phyloP scores from a whole-genome alignment of 176 grass and related monocot species.

The Cocos nucifera region DNA sequence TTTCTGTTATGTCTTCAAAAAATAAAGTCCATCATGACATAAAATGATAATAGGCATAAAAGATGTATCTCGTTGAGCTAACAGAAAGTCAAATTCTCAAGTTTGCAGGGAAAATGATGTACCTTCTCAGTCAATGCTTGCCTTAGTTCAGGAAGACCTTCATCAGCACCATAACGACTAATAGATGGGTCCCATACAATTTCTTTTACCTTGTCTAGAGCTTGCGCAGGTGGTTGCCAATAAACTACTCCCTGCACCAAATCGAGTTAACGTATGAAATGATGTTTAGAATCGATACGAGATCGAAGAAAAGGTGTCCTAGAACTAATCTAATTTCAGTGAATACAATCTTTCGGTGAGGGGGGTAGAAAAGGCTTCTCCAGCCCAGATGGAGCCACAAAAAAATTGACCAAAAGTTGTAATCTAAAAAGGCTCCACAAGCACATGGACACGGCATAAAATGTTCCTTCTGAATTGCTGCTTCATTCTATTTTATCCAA shows the following conservation, averaged over 20 bases:
- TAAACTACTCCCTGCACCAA: constrained; percentile 80
- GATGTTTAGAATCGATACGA: neutral
- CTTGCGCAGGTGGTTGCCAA: constrained; percentile 80
- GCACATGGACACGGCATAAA: too few relatives aligned
- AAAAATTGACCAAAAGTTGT: too few relatives aligned
- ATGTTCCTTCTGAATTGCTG: too few relatives aligned
- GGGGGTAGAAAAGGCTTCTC: too few relatives aligned
- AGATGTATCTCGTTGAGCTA: too few relatives aligned
- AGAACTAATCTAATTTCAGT: neutral
- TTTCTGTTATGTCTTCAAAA: too few relatives aligned
- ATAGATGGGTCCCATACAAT: constrained; percentile 53
- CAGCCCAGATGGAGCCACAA: too few relatives aligned
- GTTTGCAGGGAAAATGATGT: constrained; percentile 20
- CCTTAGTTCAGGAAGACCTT: constrained; percentile 81
- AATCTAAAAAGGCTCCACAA: too few relatives aligned
- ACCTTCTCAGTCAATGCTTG: constrained; percentile 82
- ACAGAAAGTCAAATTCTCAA: neutral
- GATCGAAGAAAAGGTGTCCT: constrained; percentile 2
- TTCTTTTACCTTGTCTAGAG: constrained; percentile 63
- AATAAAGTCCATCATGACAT: too few relatives aligned
- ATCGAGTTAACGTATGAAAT: neutral
- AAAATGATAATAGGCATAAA: too few relatives aligned
- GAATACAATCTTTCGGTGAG: too few relatives aligned
- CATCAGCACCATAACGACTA: constrained; percentile 88
- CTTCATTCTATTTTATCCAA: too few relatives aligned